These are phyloP conservation scores for Lichtheimia hyalospora DNA, from an alignment of 371 early-diverging fungal genomes.

Conservation along the genomic window DNA sequence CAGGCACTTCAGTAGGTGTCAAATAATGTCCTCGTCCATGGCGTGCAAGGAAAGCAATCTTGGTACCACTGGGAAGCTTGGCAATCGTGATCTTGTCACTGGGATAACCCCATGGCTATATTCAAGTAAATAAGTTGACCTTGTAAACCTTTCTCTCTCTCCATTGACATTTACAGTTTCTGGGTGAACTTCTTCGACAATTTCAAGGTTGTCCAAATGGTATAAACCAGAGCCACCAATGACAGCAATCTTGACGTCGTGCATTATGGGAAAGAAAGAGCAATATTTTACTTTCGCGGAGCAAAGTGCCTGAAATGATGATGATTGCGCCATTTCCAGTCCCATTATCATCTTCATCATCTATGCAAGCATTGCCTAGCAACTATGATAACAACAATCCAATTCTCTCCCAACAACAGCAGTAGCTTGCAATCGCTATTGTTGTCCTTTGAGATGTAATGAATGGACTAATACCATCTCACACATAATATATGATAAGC, in stretches of 20 bases:
- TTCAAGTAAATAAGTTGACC: neutral
- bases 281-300: neutral
- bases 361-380: too few relatives aligned
- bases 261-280: slow-evolving; percentile 6
- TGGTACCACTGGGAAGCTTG: slow-evolving; percentile 68
- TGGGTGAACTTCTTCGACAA: slow-evolving; percentile 83
- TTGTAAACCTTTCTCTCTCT: neutral
- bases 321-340: too few relatives aligned
- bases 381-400: too few relatives aligned
- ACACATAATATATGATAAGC: too few relatives aligned
- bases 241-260: slow-evolving; percentile 82
- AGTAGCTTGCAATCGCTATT: too few relatives aligned
- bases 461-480: too few relatives aligned
- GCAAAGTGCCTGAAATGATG: too few relatives aligned
- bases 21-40: slow-evolving; percentile 92
- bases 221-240: slow-evolving; percentile 97
- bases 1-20: slow-evolving; percentile 90
- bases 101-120: slow-evolving; percentile 91
- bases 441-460: too few relatives aligned
- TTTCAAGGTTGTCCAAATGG: slow-evolving; percentile 81
- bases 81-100: slow-evolving; percentile 76
- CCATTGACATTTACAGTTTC: slow-evolving; percentile 63
- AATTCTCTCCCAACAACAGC: too few relatives aligned
- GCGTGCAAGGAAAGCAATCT: slow-evolving; percentile 95
- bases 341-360: too few relatives aligned